These are phyloP conservation scores for Rossbeevera mucosa DNA, from an alignment of 768 basidiomycete species.

Conservation along the genomic window DNA sequence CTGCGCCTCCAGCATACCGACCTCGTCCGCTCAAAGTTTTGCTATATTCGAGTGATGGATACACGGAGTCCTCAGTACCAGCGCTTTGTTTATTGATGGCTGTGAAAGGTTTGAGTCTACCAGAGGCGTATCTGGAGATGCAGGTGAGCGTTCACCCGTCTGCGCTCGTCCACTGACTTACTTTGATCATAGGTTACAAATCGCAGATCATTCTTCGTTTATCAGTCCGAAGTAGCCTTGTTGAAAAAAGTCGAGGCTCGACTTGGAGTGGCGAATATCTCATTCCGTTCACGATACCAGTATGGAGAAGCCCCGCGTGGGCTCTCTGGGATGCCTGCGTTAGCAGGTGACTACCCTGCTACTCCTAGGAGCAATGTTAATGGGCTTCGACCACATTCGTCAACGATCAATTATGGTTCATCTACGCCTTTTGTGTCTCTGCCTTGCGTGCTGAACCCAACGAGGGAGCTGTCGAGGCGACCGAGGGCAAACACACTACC, in stretches of 20 bases:
- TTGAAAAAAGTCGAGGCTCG: constrained; percentile 64
- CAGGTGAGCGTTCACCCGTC: constrained; percentile 40
- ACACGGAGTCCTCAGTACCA: constrained; percentile 88
- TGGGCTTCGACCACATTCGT: constrained; percentile 22
- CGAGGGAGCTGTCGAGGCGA: constrained; percentile 31
- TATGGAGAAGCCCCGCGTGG: constrained; percentile 22
- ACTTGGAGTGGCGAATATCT: constrained; percentile 27
- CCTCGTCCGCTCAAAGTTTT: constrained; percentile 69
- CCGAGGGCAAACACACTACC: constrained; percentile 72
- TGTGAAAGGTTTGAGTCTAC: constrained; percentile 57
- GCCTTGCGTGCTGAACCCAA: constrained; percentile 17
- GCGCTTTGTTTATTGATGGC: constrained; percentile 87
- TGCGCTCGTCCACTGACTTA: background rate
- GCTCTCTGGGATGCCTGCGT: constrained; percentile 1
- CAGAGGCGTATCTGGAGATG: constrained; percentile 89
- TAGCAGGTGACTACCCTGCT: constrained; percentile 7
- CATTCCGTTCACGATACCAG: constrained; percentile 23
- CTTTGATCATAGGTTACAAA: constrained; percentile 46
- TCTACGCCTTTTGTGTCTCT: constrained; percentile 7
- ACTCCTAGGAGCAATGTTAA: constrained; percentile 7
- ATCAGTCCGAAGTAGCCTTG: constrained; percentile 71
- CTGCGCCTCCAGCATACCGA: constrained; percentile 30
- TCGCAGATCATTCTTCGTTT: constrained; percentile 87
- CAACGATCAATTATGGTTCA: constrained; percentile 18
- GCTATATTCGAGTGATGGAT: constrained; percentile 81